Evolutionary conservation across 2,329 filamentous ascomycete genomes (phyloP).

Genomic region (Hymenoscyphus fraxineus): DNA sequence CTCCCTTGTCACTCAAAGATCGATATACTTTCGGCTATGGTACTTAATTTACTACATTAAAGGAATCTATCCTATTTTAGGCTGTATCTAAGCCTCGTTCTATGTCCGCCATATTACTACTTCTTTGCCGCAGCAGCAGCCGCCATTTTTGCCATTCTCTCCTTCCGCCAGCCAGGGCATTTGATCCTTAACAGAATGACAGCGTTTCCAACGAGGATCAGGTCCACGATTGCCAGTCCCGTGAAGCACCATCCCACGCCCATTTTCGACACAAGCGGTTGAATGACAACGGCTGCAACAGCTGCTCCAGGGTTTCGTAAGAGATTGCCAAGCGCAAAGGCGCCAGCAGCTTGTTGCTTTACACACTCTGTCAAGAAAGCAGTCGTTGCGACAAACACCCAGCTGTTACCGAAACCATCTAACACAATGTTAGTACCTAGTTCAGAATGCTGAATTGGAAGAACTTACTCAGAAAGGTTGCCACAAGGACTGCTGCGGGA

Average conservation of each 20-base stretch:
- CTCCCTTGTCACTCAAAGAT: too few relatives aligned
- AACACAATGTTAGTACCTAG: background rate
- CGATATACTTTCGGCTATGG: too few relatives aligned
- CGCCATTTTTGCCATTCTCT: conserved; percentile 7
- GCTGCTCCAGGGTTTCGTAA: conserved; percentile 8
- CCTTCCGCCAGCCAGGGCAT: conserved; percentile 8
- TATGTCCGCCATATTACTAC: background rate
- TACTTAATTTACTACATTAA: too few relatives aligned
- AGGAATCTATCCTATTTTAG: too few relatives aligned
- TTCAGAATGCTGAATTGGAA: background rate
- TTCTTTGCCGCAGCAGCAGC: conserved; percentile 1
- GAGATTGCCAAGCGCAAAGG: conserved; percentile 9
- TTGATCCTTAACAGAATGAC: conserved; percentile 6
- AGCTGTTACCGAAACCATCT: conserved; percentile 9
- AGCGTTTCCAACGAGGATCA: conserved; percentile 7
- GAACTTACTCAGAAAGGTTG: conserved; percentile 9
- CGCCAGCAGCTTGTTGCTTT: conserved; percentile 8
- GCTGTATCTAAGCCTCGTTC: too few relatives aligned
- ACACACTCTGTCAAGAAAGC: conserved; percentile 11
- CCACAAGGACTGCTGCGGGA: conserved; percentile 8
- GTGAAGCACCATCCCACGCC: conserved; percentile 11
- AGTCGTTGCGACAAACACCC: conserved; percentile 10
- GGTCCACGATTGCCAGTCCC: conserved; percentile 7
- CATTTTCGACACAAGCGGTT: conserved; percentile 6
- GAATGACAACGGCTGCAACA: conserved; percentile 2